A percentile compares a stretch with the other conserved stretches of the same genome.
Conservation (phyloP, 2,329 filamentous ascomycete genomes). For the Capronia coronata region DNA sequence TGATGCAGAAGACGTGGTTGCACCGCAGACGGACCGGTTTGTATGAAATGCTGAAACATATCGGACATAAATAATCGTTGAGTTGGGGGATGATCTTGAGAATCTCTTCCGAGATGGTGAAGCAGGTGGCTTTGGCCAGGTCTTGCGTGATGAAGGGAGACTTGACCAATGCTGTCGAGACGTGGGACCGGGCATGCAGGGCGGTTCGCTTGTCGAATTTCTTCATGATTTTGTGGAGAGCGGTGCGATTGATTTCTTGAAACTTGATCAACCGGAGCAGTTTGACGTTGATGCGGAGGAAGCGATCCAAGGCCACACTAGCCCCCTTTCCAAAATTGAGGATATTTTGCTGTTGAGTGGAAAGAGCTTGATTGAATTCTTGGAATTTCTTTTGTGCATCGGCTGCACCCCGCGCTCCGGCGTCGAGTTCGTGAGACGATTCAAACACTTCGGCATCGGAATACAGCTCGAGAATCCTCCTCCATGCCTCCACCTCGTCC, state of each 20-base stretch:
- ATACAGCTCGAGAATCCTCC: conserved; percentile 75
- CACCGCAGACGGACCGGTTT: conserved; percentile 72
- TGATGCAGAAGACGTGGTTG: conserved; percentile 73
- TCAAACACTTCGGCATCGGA: conserved; percentile 76
- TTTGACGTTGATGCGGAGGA: conserved; percentile 64
- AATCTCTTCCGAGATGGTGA: conserved; percentile 65
- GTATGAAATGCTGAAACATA: conserved; percentile 74
- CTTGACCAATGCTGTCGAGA: conserved; percentile 19
- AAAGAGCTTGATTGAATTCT: conserved; percentile 55
- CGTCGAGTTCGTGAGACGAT: conserved; percentile 64
- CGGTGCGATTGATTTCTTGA: conserved; percentile 73
- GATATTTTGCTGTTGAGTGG: conserved; percentile 52
- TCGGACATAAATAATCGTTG: conserved; percentile 76
- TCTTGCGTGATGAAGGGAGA: conserved; percentile 45
- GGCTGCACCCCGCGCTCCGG: conserved; percentile 59
- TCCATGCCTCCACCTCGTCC: conserved; percentile 66
- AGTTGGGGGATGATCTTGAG: conserved; percentile 69
- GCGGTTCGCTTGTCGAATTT: conserved; percentile 86
- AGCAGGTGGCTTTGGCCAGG: conserved; percentile 69
- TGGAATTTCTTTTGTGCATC: conserved; percentile 62
- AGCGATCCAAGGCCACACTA: conserved; percentile 57
- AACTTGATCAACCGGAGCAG: conserved; percentile 78
- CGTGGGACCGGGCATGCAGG: conserved; percentile 54
- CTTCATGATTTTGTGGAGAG: conserved; percentile 77
- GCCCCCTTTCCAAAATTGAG: conserved; percentile 63